Base-by-base conservation (phyloP, 2,329 filamentous ascomycete species). In the Colletotrichum destructivum region DNA sequence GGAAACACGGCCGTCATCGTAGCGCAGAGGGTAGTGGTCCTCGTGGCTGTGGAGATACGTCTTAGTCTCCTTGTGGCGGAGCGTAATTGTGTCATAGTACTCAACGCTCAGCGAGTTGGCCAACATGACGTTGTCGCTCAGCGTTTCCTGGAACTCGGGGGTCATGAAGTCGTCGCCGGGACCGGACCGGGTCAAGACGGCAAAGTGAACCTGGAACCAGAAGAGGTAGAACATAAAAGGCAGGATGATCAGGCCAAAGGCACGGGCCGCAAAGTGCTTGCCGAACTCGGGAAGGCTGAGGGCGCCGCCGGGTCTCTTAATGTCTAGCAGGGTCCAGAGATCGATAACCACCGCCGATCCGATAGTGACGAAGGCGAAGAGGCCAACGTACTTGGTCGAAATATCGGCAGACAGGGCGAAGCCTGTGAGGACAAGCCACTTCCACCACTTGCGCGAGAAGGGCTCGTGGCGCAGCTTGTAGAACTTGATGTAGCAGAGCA, bases 201-300 rank as follows among this genome's bases (percentile, higher is more conserved):
- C 88, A 82, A 99, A 99, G 85, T 99, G 96, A 40, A 99, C 95
- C 88, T 99, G 96, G 91, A 99, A 99, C 96, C 96, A 99, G 88
- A 99, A 98, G 57, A 99, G 90, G 83, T 99, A 99, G 84, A 99
- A 97, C 79, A 98, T 87, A 87, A 99, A 98, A 16, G 96, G 96
- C 76, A 98, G 90, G 75, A 98, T 81, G 77, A 98, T 94, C 67
- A 99, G 87, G 16, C 93, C 95, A 74, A 97, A 86, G n/a, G 92
- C 90, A 63, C 96, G 93, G 74, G 96, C 96, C 49, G 86, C 89
- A 80, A 99, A 97, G 84, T 99, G 96, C 85, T 97, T 96, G 75
- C 88, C 90, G 80, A 98, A 98, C 52, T 93, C 88, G 60, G 89
- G 86, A 76, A 99, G 87, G 77, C 86, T 92, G 77, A 99, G 87